Percentiles rank a stretch among this genome's conserved stretches.
These are phyloP conservation scores for Limnomonas spitsbergensis DNA, from an alignment of 139 green algal genomes.

Conservation along the genomic window DNA sequence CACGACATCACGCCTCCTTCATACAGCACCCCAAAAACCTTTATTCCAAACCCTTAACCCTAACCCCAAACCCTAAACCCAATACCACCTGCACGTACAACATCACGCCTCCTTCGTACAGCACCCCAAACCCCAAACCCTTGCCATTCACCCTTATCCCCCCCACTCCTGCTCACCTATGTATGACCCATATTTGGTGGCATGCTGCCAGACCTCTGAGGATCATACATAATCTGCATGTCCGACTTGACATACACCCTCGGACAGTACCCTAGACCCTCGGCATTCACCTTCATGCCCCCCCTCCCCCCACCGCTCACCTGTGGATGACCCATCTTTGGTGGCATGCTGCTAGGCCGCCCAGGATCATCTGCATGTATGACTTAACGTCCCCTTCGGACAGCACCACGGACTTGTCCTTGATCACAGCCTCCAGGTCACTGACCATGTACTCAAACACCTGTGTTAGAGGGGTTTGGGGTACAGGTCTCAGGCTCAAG, in stretches of 20 bases:
- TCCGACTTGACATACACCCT: no score
- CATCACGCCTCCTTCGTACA: no score
- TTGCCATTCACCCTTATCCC: no score
- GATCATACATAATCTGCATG: not conserved
- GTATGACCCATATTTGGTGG: conserved; percentile 46
- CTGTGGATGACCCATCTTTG: conserved; percentile 19
- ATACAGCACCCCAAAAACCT: no score
- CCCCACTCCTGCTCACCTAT: conserved; percentile 15
- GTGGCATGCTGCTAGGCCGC: conserved; percentile 69
- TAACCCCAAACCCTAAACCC: no score
- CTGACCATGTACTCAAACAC: conserved; percentile 80
- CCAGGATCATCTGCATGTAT: conserved; percentile 80
- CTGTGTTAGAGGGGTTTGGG: conserved; percentile 33
- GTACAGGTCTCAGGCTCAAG: no score
- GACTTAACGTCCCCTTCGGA: conserved; percentile 74
- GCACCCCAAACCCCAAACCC: no score
- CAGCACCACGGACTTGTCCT: conserved; percentile 70
- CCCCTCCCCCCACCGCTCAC: no score
- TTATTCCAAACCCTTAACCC: no score
- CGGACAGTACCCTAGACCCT: no score
- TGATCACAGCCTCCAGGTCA: conserved; percentile 83
- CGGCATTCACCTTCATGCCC: no score
- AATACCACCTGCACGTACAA: not conserved
- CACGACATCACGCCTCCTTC: no score
- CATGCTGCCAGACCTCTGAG: conserved; percentile 52